A percentile compares a stretch with the other conserved stretches of the same genome.
Conservation (phyloP, 1,139 yeast genomes). For the Meyerozyma guilliermondii region DNA sequence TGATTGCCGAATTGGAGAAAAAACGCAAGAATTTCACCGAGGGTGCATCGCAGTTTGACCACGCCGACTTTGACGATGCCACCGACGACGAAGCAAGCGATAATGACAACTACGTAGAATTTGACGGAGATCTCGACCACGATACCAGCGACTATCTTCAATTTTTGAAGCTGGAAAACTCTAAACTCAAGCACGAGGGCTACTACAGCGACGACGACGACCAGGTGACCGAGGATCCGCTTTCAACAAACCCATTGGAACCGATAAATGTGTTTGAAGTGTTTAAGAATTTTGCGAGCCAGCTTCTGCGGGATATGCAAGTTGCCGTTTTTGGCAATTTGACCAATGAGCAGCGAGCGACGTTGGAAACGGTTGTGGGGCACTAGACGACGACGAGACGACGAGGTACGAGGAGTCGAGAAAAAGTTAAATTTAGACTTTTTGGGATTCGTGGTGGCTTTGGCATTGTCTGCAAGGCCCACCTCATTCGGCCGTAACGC, state of each 20-base stretch:
- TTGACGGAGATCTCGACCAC: slow-evolving; percentile 9
- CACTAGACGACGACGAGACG: neutral
- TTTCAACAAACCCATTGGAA: slow-evolving; percentile 75
- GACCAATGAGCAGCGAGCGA: neutral
- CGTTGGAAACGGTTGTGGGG: neutral
- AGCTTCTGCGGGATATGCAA: slow-evolving; percentile 6
- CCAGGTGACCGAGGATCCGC: slow-evolving; percentile 72
- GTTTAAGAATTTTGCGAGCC: slow-evolving; percentile 15
- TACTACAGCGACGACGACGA: slow-evolving; percentile 47
- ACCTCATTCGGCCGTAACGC: no score
- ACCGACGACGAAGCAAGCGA: slow-evolving; percentile 26
- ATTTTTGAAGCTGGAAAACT: slow-evolving; percentile 40
- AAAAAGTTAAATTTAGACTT: no score
- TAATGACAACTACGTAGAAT: slow-evolving; percentile 16
- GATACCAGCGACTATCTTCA: slow-evolving; percentile 36
- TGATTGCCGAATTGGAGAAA: slow-evolving; percentile 61
- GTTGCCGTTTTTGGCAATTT: neutral
- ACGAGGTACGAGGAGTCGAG: no score
- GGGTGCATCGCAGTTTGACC: slow-evolving; percentile 9
- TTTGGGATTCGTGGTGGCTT: no score
- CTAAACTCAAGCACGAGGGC: slow-evolving; percentile 31
- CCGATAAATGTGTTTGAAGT: slow-evolving; percentile 54
- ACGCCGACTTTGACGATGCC: slow-evolving; percentile 15
- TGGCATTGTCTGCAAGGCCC: no score
- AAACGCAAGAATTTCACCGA: slow-evolving; percentile 42